Evolutionary conservation across 2,329 filamentous ascomycete genomes (phyloP).

Genomic region (Xylaria sp.): DNA sequence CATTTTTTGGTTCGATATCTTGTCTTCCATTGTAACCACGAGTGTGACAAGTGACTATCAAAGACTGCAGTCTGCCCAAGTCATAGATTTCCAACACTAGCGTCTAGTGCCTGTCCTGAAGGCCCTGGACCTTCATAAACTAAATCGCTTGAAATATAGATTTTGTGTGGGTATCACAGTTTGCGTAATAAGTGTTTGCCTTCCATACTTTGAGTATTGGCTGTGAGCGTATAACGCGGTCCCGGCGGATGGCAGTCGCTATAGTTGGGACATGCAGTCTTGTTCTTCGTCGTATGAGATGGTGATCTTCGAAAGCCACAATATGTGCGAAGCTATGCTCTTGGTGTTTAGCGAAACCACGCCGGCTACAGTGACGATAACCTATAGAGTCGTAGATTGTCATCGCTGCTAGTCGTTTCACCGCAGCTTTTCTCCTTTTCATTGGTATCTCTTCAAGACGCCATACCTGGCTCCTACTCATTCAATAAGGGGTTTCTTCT

Average conservation of each 20-base stretch:
- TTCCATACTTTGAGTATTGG: slow-evolving; percentile 7
- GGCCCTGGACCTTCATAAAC: neutral
- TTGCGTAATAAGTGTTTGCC: neutral
- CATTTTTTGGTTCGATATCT: neutral
- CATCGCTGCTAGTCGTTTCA: slow-evolving; percentile 6
- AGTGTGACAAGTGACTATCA: neutral
- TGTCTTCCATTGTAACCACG: neutral
- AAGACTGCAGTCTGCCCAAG: slow-evolving; percentile 5
- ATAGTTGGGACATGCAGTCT: neutral
- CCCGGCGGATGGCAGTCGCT: neutral
- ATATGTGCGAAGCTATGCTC: slow-evolving; percentile 9
- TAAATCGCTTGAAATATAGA: neutral
- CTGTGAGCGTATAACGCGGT: neutral
- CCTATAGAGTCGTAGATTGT: slow-evolving; percentile 5
- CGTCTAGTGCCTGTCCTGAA: neutral
- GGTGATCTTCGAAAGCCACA: slow-evolving; percentile 7
- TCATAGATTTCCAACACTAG: slow-evolving; percentile 4
- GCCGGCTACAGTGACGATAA: slow-evolving; percentile 13
- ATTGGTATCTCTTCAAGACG: neutral
- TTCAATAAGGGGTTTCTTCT: slow-evolving; percentile 74
- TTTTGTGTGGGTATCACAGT: neutral
- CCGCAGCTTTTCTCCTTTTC: slow-evolving; percentile 4
- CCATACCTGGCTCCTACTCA: slow-evolving; percentile 50
- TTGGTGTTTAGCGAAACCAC: slow-evolving; percentile 3
- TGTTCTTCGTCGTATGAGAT: neutral